A percentile compares a stretch with the other conserved stretches of the same genome.
Evolutionary conservation across 1,139 yeast species (phyloP).

Genomic region (Debaryomyces fabryi): DNA sequence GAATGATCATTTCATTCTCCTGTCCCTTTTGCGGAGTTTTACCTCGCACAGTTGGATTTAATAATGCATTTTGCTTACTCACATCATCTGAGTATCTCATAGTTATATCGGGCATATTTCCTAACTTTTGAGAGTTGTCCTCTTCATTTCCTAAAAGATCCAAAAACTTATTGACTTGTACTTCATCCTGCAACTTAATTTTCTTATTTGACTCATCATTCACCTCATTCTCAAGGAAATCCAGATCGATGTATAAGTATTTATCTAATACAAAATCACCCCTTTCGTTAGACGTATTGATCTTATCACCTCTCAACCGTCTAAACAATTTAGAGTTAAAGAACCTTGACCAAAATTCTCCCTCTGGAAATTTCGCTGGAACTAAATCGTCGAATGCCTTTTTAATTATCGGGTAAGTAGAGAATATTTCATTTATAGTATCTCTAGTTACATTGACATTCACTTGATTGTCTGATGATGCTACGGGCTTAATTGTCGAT

Average conservation of each 20-base stretch:
- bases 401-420: conserved; percentile 90
- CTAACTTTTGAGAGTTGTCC: conserved; percentile 76
- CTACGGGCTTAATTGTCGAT: conserved; percentile 90
- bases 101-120: conserved; percentile 86
- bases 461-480: conserved; percentile 86
- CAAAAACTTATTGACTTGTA: conserved; percentile 56
- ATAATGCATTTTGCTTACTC: conserved; percentile 8
- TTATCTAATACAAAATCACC: conserved; percentile 86
- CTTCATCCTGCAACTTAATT: conserved; percentile 15
- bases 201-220: conserved; percentile 17
- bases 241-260: conserved; percentile 64
- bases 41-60: conserved; percentile 7
- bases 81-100: conserved; percentile 69
- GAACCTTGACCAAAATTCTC: conserved; percentile 96
- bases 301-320: conserved; percentile 85
- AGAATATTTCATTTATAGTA: conserved; percentile 85
- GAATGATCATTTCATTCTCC: conserved; percentile 68
- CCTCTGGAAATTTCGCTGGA: conserved; percentile 77
- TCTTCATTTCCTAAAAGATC: conserved; percentile 81
- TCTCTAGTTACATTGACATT: conserved; percentile 91
- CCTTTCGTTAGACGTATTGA: conserved; percentile 67
- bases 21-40: conserved; percentile 36
- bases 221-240: conserved; percentile 46
- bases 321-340: conserved; percentile 88
- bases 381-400: conserved; percentile 89